Evolutionary conservation across 2,329 filamentous ascomycete genomes (phyloP), one percentile per base, ranked within the genome.

Genomic region (Raffaelea albimanens): DNA sequence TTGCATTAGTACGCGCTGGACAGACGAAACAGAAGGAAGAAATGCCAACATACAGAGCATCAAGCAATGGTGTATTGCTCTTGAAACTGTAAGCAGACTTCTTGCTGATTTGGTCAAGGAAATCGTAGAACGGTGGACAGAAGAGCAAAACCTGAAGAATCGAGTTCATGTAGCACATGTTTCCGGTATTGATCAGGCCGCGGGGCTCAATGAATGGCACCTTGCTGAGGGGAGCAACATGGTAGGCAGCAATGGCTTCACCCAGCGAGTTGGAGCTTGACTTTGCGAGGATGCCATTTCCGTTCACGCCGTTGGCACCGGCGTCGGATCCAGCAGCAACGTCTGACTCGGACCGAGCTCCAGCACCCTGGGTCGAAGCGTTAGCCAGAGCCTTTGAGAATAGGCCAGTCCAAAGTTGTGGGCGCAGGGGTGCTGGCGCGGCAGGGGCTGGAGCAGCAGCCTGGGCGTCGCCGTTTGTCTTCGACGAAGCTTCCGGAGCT

Each of bases 101-200:
- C 63, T 87, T 87, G 63, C 87, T 81, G 50, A 95, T 78, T 63
- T 90, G 83, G 60, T 95, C 86, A 53, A 98, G 68, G 61, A 98
- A 96, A 60, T 90, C 82, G 66, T 95, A 96, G 62, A 98, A 98
- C 5, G 93, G 93, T 57, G 83, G 76, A 66, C 90, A 97, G 63
- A 90, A 97, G 56, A 96, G 78, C 59, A 98, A 78, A 61, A 94
- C 86, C 83, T 98, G 93, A 55, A 98, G 76, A 64, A 95, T 91
- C 53, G 93, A 96, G 71, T 97, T 98, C 93, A 98, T 97, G 68
- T 98, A 98, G 67, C 93, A 98, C 87, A 97, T 94, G 62, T 98
- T 97, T 44, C 93, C 93, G 38, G 91, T 94, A 67, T 98, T 98
- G 56, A 95, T 86, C 60, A 98, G 76, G 43, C 93, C 93, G 55